Conservation (phyloP, 2,329 filamentous ascomycete species). For the Chaetomiaceae sp. region DNA sequence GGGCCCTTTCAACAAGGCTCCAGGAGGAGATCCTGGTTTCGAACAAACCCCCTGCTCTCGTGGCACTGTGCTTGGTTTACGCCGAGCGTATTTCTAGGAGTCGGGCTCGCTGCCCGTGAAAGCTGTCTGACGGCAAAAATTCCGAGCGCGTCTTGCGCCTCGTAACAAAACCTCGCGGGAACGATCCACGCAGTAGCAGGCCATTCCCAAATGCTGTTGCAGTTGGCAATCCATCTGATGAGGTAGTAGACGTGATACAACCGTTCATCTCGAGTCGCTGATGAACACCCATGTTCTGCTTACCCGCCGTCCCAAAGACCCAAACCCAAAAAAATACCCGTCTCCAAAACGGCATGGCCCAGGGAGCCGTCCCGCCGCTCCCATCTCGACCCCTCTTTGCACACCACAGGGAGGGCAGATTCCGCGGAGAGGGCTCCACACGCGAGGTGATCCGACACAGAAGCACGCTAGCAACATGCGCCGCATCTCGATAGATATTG, state of each 20-base stretch:
- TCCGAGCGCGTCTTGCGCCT: neutral
- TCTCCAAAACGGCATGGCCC: constrained; percentile 1
- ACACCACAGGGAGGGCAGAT: neutral
- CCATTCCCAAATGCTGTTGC: too few species aligned
- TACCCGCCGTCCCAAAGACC: neutral
- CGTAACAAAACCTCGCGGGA: too few species aligned
- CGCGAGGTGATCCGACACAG: neutral
- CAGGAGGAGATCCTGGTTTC: neutral
- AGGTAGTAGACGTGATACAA: neutral
- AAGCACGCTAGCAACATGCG: constrained; percentile 2
- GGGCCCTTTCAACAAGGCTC: neutral
- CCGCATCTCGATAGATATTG: constrained; percentile 3
- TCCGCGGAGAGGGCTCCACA: neutral
- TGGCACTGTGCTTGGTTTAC: neutral
- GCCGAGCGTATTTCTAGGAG: too few species aligned
- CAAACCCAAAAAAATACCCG: neutral
- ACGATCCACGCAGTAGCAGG: too few species aligned
- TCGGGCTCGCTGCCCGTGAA: too few species aligned
- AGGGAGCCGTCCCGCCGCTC: constrained; percentile 2
- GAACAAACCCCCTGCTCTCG: neutral
- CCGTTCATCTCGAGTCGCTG: neutral
- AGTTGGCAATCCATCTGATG: neutral
- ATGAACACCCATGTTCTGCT: neutral
- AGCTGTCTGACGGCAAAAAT: neutral
- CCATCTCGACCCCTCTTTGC: constrained; percentile 1